Evolutionary conservation across 495 filamentous ascomycete species (phyloP), one percentile per base, ranked within the genome.

Genomic region (Hypoxylon lienhwacheense): DNA sequence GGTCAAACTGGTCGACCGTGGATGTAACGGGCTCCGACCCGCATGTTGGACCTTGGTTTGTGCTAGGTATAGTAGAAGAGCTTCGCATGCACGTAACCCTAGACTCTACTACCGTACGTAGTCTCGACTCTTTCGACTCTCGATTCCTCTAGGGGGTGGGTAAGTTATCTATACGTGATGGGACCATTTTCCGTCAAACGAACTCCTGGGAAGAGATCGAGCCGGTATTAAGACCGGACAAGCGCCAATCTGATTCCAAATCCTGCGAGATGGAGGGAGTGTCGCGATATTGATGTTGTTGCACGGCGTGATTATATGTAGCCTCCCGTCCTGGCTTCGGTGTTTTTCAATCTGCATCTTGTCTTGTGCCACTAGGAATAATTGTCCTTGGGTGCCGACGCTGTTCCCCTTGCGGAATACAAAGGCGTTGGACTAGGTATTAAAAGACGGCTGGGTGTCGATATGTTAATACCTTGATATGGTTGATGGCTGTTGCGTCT

Each of bases 41-140:
- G 21, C 37, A 21, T n/a, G n/a, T n/a, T n/a, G n/a, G n/a, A n/a
- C n/a, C 47, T 56, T 55, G 58, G 52, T 41, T 48, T 22, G 51
- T 52, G 58, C 58, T 40, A 40, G n/a, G n/a, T n/a, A n/a, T n/a
- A n/a, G n/a, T n/a, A n/a, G n/a, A n/a, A 20, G 22, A 20, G 36
- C 34, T 46, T 51, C 44, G 45, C 37, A 61, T 61, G 57, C 57
- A 51, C 37, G 37, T 41, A 41, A n/a, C 32, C 19, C 35, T 37
- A 37, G 35, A 20, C 35, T 20, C 17, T 37, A 33, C 45, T 50
- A 48, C 33, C 51, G 46, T 47, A 42, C n/a, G n/a, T n/a, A n/a
- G n/a, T n/a, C n/a, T n/a, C n/a, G n/a, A n/a, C n/a, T n/a, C n/a
- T n/a, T n/a, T n/a, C n/a, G n/a, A n/a, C n/a, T n/a, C n/a, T n/a